Conservation (phyloP, 371 early-diverging fungal genomes). For the Syncephalastrum racemosum region DNA sequence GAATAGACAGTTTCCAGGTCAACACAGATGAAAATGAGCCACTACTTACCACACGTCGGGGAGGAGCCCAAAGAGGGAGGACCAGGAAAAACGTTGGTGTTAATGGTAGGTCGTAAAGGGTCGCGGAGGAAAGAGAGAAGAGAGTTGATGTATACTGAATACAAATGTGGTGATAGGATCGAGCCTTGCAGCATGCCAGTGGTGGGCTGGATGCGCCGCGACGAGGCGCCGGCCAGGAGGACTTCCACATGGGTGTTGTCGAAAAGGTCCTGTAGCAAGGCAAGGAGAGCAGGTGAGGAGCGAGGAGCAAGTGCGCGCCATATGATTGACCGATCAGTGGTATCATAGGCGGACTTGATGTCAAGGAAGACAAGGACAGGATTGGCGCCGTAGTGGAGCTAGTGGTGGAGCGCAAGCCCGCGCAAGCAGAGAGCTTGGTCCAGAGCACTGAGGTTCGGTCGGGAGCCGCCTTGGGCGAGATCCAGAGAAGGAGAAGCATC, state of each 20-base stretch:
- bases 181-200: slow-evolving; percentile 28
- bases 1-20: no score
- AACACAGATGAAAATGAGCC: no score
- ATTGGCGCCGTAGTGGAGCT: background rate
- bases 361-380: slow-evolving; percentile 19
- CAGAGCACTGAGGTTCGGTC: slow-evolving; percentile 9
- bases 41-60: background rate
- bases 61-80: no score
- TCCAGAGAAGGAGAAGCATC: slow-evolving; percentile 1
- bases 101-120: no score
- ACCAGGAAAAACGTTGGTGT: no score
- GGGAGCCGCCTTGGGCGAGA: slow-evolving; percentile 22
- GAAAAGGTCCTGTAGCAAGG: slow-evolving; percentile 11
- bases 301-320: slow-evolving; percentile 9
- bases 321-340: slow-evolving; percentile 17
- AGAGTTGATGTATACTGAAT: slow-evolving; percentile 27
- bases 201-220: slow-evolving; percentile 3
- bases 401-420: slow-evolving; percentile 6
- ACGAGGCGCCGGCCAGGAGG: background rate
- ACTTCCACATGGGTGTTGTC: slow-evolving; percentile 9
- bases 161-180: slow-evolving; percentile 21
- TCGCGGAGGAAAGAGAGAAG: slow-evolving; percentile 15
- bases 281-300: background rate
- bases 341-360: slow-evolving; percentile 19
- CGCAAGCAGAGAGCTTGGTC: slow-evolving; percentile 21